Percentiles rank a stretch among this genome's conserved stretches.
Conservation (phyloP, 176 grass and related monocot species). For the Zoysia pacifica region DNA sequence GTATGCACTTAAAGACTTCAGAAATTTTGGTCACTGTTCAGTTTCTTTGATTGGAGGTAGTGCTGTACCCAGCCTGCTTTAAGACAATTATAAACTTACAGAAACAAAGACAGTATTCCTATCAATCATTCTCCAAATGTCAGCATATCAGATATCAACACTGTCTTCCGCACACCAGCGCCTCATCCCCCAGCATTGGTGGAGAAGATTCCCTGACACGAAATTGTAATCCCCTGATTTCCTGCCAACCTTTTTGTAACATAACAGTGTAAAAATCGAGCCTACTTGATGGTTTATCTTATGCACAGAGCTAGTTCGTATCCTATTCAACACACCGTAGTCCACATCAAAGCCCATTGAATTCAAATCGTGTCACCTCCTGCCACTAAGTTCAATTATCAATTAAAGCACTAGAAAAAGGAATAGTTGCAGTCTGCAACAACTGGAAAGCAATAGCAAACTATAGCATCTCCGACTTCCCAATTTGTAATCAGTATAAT, state of each 20-base stretch:
- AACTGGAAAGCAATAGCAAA: not conserved
- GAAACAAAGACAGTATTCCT: not conserved
- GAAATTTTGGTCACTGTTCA: not conserved
- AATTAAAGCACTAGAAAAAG: not conserved
- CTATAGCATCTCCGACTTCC: not conserved
- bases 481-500: not conserved
- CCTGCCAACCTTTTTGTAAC: not conserved
- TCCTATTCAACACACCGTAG: not conserved
- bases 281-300: not conserved
- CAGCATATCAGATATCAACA: no score
- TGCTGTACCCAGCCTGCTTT: not conserved
- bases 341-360: not conserved
- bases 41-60: not conserved
- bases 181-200: no score
- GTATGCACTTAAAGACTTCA: not conserved
- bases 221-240: not conserved
- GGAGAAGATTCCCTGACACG: not conserved
- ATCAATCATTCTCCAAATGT: no score
- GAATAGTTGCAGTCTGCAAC: not conserved
- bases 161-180: no score
- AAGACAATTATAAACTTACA: not conserved
- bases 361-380: not conserved
- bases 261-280: not conserved
- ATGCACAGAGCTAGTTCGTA: not conserved
- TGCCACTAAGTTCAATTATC: constrained; percentile 1